These are phyloP conservation scores for Solanum stenotomum DNA, from an alignment of 257 asterid genomes.

Conservation along the genomic window DNA sequence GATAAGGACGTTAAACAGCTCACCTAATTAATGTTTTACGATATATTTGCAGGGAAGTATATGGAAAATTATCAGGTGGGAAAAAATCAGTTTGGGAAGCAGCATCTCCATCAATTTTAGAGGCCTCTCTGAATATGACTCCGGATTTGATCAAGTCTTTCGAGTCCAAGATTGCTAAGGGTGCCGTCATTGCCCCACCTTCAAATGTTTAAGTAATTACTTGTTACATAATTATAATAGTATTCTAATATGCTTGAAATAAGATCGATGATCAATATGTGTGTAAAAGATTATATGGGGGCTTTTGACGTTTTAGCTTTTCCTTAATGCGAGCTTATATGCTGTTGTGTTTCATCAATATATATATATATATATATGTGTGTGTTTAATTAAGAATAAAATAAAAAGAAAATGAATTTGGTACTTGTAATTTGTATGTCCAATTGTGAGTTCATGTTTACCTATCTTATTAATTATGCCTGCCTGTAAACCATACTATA, in stretches of 20 bases:
- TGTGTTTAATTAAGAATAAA: not conserved
- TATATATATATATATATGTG: not conserved
- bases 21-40: too few relatives aligned
- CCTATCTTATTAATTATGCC: not conserved
- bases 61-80: conserved; percentile 13
- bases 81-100: conserved; percentile 17
- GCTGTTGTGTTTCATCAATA: too few relatives aligned
- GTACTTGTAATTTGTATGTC: not conserved
- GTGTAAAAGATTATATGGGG: too few relatives aligned
- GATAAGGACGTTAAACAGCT: too few relatives aligned
- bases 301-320: too few relatives aligned
- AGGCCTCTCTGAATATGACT: conserved; percentile 20
- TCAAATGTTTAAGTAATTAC: not conserved
- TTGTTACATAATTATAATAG: not conserved
- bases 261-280: not conserved
- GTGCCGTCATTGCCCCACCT: not conserved
- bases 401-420: not conserved
- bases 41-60: conserved; percentile 14
- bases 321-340: too few relatives aligned
- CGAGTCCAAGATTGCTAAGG: conserved; percentile 4
- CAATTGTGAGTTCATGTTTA: not conserved
- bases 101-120: conserved; percentile 18
- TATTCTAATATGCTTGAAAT: not conserved
- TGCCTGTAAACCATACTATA: too few relatives aligned
- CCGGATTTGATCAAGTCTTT: not conserved